Percentiles rank a stretch among this genome's conserved stretches.
phyloP scores from a whole-genome alignment of 164 flowering plant species.

The Protea cynaroides region DNA sequence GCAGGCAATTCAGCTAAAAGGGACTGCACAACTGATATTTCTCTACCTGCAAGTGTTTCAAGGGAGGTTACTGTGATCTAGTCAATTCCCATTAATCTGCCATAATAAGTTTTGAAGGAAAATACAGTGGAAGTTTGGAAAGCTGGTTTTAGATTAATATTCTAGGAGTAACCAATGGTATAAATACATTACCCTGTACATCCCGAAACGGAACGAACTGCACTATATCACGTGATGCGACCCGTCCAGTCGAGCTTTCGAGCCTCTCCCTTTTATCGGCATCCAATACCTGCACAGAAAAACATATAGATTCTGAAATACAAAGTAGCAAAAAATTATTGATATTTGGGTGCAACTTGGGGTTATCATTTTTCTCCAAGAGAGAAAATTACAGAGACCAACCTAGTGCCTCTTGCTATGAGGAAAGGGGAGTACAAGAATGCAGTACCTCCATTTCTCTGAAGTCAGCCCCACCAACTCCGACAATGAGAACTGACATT shows the following conservation, averaged over 20 bases:
- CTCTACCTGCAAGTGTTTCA: slow-evolving; percentile 24
- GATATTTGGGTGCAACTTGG: too few species aligned
- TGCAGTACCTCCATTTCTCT: background rate
- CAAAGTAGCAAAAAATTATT: background rate
- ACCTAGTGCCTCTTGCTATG: background rate
- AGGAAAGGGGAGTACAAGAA: background rate
- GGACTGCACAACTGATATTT: slow-evolving; percentile 16
- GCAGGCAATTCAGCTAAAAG: slow-evolving; percentile 19
- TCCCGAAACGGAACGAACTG: slow-evolving; percentile 81
- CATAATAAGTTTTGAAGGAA: too few species aligned
- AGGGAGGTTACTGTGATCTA: slow-evolving; percentile 46
- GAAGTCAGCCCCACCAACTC: background rate
- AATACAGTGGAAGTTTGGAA: background rate
- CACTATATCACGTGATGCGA: slow-evolving; percentile 74
- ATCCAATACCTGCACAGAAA: slow-evolving; percentile 40
- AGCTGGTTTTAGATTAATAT: background rate
- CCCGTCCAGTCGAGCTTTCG: slow-evolving; percentile 59
- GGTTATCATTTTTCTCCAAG: too few species aligned
- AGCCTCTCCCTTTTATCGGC: slow-evolving; percentile 64
- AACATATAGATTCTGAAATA: background rate
- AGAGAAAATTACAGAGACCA: too few species aligned
- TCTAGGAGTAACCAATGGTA: background rate
- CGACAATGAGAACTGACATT: background rate
- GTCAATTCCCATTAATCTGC: too few species aligned
- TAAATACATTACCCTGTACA: slow-evolving; percentile 50